phyloP scores from a whole-genome alignment of 139 green algal genomes.

The Nannochloris sp. region DNA sequence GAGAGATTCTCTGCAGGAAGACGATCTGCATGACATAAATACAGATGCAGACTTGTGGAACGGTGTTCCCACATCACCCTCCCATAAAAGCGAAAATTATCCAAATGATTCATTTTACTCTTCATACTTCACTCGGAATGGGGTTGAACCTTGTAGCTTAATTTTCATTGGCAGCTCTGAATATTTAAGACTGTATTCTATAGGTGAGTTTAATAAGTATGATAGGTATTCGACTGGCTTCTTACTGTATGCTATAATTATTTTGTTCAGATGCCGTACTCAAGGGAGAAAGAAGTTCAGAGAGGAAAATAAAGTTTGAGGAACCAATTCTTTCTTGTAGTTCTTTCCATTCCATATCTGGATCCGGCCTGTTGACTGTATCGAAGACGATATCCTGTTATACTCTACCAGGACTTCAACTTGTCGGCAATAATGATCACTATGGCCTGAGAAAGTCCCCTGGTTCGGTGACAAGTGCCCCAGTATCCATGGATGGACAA shows the following conservation, averaged over 20 bases:
- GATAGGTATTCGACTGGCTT: not conserved
- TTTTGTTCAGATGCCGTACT: constrained; percentile 18
- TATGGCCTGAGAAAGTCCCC: too few relatives aligned
- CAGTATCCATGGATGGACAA: too few relatives aligned
- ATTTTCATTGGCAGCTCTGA: not conserved
- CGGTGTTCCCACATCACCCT: not conserved
- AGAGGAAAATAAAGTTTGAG: constrained; percentile 27
- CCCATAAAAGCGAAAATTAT: not conserved
- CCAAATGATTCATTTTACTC: not conserved
- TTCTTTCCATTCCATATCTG: constrained; percentile 22
- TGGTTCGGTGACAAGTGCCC: too few relatives aligned
- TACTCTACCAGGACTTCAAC: constrained; percentile 1
- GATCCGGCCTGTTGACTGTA: constrained; percentile 19
- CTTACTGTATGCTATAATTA: not conserved
- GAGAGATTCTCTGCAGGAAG: not conserved
- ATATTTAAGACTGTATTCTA: not conserved
- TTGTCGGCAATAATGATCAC: too few relatives aligned
- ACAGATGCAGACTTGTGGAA: not conserved
- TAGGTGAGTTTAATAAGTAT: not conserved
- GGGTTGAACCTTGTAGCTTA: not conserved
- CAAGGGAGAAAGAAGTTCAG: constrained; percentile 24
- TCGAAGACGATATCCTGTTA: constrained; percentile 5
- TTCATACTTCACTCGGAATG: not conserved
- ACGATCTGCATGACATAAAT: not conserved
- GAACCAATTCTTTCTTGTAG: constrained; percentile 20